Evolutionary conservation across 495 filamentous ascomycete genomes (phyloP), one percentile per base, ranked within the genome.

Genomic region (Aspergillus campestris): DNA sequence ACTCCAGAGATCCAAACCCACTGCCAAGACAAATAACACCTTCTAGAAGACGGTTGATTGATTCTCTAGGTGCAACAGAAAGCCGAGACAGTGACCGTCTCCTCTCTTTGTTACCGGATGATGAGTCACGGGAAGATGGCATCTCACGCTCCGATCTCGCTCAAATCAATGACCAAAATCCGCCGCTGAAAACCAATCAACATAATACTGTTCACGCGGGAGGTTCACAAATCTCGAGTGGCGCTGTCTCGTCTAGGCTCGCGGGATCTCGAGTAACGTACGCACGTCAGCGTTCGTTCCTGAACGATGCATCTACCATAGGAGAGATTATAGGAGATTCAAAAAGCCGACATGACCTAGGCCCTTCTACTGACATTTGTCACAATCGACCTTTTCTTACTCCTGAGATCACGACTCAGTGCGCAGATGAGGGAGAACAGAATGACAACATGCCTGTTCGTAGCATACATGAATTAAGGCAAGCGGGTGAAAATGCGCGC

Each of bases 381-480:
- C 32, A 43, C 8, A 39, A 45, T 31, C 42, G 18, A 24, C 18
- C 18, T 24, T 24, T 2, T 24, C 37, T 36, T 32, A 38, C 31
- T 27, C 28, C 36, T 12, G 45, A 44, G n/a, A 34, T 40, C 31
- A 33, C 51, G 8, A 39, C 57, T 8, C 47, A 31, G 14, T 43
- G 56, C 14, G 46, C 40, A 7, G 41, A 75, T 11, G 79, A 82
- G n/a, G 73, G 76, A 10, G 73, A 74, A 5, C 65, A 62, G 28
- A 58, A 71, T 27, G 74, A 73, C 24, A 68, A 72, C 35, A 74
- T 71, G 10, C 67, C 77, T 40, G 82, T 95, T 46, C 79, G 84
- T 39, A 92, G 82, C 50, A 85, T 96, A 31, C 89, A 97, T 57
- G 92, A 98, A 60, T 72, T 98, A 35, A 77, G 89, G 49, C 84